phyloP scores from a whole-genome alignment of 2,329 filamentous ascomycete species.

The Aspergillus fructus region DNA sequence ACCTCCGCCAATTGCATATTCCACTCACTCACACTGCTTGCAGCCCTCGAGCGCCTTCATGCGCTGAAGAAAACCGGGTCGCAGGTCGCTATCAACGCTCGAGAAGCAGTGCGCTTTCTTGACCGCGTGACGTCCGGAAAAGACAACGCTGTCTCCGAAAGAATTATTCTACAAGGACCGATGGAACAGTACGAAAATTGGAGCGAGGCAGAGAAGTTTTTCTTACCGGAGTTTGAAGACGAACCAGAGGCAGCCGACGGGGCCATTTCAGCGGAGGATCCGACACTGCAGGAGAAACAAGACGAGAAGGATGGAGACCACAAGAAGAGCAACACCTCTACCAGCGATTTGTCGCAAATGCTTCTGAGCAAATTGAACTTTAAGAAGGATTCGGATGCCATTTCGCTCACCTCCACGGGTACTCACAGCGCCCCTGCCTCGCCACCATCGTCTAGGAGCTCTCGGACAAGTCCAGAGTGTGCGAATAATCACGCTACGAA shows the following conservation, averaged over 20 bases:
- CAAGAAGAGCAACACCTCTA: conserved; percentile 23
- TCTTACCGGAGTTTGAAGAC: conserved; percentile 45
- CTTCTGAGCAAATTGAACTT: conserved; percentile 50
- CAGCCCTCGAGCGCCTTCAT: conserved; percentile 49
- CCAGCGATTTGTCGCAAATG: conserved; percentile 47
- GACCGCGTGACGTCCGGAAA: conserved; percentile 51
- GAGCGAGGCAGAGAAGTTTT: conserved; percentile 47
- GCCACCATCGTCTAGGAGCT: conserved; percentile 45
- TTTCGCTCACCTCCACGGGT: conserved; percentile 42
- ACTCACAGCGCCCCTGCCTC: conserved; percentile 45
- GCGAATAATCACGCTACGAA: conserved; percentile 28
- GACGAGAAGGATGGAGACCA: conserved; percentile 21
- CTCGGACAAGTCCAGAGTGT: conserved; percentile 47
- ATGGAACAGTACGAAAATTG: conserved; percentile 50
- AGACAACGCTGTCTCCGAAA: conserved; percentile 42
- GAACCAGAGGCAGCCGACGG: conserved; percentile 30
- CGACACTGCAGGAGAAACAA: conserved; percentile 18
- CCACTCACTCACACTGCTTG: conserved; percentile 10
- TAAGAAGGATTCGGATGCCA: conserved; percentile 40
- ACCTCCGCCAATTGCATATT: neutral
- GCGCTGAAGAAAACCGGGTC: conserved; percentile 46
- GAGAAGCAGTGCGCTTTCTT: conserved; percentile 53
- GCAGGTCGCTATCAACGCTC: conserved; percentile 50
- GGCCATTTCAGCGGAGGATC: conserved; percentile 15
- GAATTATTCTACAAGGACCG: conserved; percentile 49